Evolutionary conservation across 768 basidiomycete species (phyloP), one percentile per base, ranked within the genome.

Genomic region (Pleurotus salmoneostramineus): DNA sequence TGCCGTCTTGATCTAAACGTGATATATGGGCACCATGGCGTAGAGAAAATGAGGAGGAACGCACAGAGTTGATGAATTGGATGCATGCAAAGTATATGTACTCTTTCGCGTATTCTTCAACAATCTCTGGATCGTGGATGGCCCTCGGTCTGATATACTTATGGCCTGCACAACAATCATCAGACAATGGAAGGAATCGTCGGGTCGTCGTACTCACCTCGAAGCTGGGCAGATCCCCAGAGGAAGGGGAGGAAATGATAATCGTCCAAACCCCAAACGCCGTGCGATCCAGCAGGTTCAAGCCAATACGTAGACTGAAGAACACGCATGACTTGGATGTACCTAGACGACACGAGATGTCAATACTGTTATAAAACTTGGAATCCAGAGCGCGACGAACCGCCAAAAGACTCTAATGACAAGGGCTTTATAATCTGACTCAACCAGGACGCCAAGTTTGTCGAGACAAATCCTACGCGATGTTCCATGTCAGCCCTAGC

Each of bases 41-140:
- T 42, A 40, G 12, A 37, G 14, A 0, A 34, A 33, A 15, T 14
- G 15, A 47, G 3, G 17, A 34, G 6, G 7, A 27, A 31, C 85
- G 15, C 61, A 94, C 93, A 2, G 93, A 94, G 71, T 97, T 97
- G 74, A 95, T 95, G 71, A 98, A 98, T 40, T 84, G 79, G 62
- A 99, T 95, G 72, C 95, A 98, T 0, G 93, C 89, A 65, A 98
- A 88, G 69, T 99, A 99, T 78, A 99, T 98, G 77, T 98, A 99
- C 57, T 95, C 82, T 60, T 88, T 88, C 0, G 89, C 81, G 66
- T 92, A 95, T 68, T 97, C 94, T 50, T 97, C 94, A 11, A 98
- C 84, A 8, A 98, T 82, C 44, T 99, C 96, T 0, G 79, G 69
- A 65, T 97, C 90, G 62, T 98, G 96, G 11, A 98, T 97, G 3